A percentile compares a stretch with the other conserved stretches of the same genome.
phyloP scores from a whole-genome alignment of 2,329 filamentous ascomycete species.

The Epichloe glyceriae region DNA sequence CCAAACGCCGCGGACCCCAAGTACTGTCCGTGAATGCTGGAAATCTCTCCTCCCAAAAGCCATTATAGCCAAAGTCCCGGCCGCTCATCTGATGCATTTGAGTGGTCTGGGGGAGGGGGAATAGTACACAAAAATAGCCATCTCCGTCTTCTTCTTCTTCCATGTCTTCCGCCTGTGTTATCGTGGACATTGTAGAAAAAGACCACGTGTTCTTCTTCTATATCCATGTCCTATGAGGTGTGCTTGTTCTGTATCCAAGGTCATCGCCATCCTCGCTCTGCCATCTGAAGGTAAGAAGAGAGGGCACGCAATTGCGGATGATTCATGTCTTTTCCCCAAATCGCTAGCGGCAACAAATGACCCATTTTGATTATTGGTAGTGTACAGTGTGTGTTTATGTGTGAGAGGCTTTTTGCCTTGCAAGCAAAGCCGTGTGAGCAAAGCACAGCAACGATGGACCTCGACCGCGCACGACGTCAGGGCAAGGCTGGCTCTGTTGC shows the following conservation, averaged over 20 bases:
- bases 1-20: conserved; percentile 11
- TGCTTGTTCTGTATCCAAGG: conserved; percentile 5
- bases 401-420: background rate
- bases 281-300: background rate
- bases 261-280: background rate
- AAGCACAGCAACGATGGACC: too few species aligned
- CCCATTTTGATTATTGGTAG: background rate
- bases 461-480: too few species aligned
- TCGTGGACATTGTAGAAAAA: background rate
- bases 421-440: background rate
- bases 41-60: conserved; percentile 3
- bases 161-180: background rate
- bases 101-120: background rate
- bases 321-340: background rate
- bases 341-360: background rate
- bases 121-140: conserved; percentile 9
- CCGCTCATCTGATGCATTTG: conserved; percentile 8
- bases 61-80: conserved; percentile 9
- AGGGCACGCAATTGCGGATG: background rate
- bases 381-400: background rate
- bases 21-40: conserved; percentile 10
- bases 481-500: background rate
- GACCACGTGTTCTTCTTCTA: background rate
- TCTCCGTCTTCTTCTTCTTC: background rate
- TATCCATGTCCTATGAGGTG: background rate